Conservation (phyloP, 495 filamentous ascomycete genomes). For the Daldinia concentrica region DNA sequence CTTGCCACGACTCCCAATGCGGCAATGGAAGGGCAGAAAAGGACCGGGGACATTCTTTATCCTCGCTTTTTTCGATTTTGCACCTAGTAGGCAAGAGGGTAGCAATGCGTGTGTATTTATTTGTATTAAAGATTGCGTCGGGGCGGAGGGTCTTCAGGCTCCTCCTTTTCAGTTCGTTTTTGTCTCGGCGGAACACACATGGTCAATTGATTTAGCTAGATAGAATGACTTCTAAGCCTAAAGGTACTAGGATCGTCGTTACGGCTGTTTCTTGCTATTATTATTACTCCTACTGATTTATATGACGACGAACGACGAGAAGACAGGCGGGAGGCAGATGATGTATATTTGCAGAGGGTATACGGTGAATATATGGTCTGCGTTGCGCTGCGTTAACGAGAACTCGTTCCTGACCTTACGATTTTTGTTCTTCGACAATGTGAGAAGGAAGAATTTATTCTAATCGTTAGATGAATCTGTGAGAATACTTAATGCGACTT, state of each 20-base stretch:
- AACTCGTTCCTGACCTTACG: too few species aligned
- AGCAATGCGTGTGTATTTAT: not conserved
- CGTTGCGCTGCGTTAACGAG: not conserved
- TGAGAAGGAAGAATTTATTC: not conserved
- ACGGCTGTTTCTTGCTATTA: not conserved
- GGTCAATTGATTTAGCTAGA: not conserved
- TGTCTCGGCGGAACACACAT: not conserved
- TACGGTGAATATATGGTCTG: not conserved
- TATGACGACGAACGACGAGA: not conserved
- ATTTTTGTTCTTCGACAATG: too few species aligned
- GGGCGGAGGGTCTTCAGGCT: not conserved
- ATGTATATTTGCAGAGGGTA: not conserved
- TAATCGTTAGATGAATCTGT: not conserved
- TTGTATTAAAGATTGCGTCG: slow-evolving; percentile 14
- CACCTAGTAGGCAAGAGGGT: not conserved
- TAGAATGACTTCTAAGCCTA: not conserved
- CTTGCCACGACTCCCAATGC: slow-evolving; percentile 1
- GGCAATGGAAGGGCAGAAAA: not conserved
- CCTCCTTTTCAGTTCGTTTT: not conserved
- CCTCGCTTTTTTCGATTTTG: not conserved
- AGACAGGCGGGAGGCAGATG: not conserved
- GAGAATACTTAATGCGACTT: not conserved
- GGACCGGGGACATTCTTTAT: not conserved
- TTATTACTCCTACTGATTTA: not conserved
- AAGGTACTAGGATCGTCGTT: not conserved